Percentiles rank a stretch among this genome's conserved stretches.
These are phyloP conservation scores for Blastobotrys chiropterorum DNA, from an alignment of 805 yeast species.

Conservation along the genomic window DNA sequence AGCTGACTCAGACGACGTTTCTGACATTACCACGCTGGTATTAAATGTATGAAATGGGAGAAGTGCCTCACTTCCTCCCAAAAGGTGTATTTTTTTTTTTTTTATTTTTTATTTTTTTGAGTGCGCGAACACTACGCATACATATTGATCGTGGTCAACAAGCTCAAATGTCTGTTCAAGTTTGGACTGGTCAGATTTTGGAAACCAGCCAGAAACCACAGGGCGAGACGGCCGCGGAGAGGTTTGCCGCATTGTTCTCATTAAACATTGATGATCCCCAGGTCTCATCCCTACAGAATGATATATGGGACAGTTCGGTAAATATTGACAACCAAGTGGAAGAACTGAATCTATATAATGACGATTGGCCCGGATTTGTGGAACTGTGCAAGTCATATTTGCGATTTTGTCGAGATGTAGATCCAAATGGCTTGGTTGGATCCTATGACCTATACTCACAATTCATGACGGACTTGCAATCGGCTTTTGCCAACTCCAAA, in stretches of 20 bases:
- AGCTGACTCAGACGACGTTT: not conserved
- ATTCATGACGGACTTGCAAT: slow-evolving; percentile 38
- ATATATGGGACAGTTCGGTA: slow-evolving; percentile 20
- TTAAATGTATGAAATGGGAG: no score
- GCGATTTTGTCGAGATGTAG: slow-evolving; percentile 41
- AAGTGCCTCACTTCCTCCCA: not conserved
- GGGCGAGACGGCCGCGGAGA: slow-evolving; percentile 1
- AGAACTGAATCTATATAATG: slow-evolving; percentile 28
- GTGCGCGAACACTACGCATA: not conserved
- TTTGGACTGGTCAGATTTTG: slow-evolving; percentile 11
- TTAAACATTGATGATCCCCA: slow-evolving; percentile 31
- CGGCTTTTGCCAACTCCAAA: slow-evolving; percentile 28
- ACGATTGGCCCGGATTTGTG: slow-evolving; percentile 42
- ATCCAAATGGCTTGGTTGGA: slow-evolving; percentile 45
- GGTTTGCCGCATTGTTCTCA: slow-evolving; percentile 21
- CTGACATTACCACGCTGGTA: not conserved
- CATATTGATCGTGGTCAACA: not conserved
- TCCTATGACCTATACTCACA: slow-evolving; percentile 48
- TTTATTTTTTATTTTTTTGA: not conserved
- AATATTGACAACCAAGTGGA: slow-evolving; percentile 24
- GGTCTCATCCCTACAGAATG: slow-evolving; percentile 35
- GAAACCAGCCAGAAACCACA: slow-evolving; percentile 2
- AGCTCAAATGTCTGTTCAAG: slow-evolving; percentile 12
- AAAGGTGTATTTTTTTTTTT: no score
- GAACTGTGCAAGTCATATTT: slow-evolving; percentile 45